These are phyloP conservation scores for Kingdonia uniflora DNA, from an alignment of 164 flowering plant genomes.

Conservation along the genomic window DNA sequence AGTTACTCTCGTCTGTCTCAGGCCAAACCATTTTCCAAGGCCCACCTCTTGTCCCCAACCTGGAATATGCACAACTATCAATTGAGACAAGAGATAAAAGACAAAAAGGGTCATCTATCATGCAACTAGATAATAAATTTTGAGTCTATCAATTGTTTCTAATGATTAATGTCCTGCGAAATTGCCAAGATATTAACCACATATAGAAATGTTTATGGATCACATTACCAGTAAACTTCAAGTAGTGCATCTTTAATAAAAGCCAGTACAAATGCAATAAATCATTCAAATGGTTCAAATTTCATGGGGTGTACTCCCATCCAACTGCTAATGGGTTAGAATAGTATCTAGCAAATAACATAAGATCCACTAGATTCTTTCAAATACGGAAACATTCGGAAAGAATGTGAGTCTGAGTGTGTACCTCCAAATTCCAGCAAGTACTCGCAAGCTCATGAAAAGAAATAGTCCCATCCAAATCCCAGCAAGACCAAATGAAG, in stretches of 20 bases:
- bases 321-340: neutral
- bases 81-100: slow-evolving; percentile 1
- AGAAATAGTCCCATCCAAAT: slow-evolving; percentile 89
- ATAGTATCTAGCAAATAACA: neutral
- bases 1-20: slow-evolving; percentile 26
- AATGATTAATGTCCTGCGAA: too few species aligned
- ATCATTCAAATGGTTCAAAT: neutral
- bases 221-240: neutral
- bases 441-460: slow-evolving; percentile 82
- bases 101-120: too few species aligned
- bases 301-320: neutral
- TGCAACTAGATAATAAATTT: too few species aligned
- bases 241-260: neutral
- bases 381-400: neutral
- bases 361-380: neutral
- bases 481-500: slow-evolving; percentile 71
- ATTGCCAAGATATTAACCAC: neutral
- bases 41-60: slow-evolving; percentile 61
- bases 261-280: neutral
- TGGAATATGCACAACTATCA: slow-evolving; percentile 13
- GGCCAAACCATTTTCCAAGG: slow-evolving; percentile 66
- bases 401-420: too few species aligned
- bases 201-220: neutral
- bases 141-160: too few species aligned
- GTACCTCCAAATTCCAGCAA: slow-evolving; percentile 83